Evolutionary conservation across 192 early-diverging fungal species (phyloP), one percentile per base, ranked within the genome.

Genomic region (Funneliformis mosseae): DNA sequence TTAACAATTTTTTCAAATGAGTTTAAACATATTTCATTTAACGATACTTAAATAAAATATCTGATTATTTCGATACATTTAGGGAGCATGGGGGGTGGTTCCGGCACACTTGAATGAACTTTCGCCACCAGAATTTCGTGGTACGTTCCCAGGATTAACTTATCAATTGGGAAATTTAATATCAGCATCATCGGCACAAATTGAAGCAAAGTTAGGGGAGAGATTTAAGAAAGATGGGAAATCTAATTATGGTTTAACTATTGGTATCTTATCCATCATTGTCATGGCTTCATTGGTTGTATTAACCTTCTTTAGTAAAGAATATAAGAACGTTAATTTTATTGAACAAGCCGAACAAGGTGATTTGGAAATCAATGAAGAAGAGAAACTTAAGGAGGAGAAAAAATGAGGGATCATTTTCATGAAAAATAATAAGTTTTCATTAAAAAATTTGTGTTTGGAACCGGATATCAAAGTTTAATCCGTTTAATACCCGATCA

Each of bases 121-220:
- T 42, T 90, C 91, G 50, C 94, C 94, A 28, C 84, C 88, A 43
- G 84, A 83, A 18, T 88, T 93, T 81, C 90, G 94, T 11, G 89
- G 89, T 16, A 87, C 90, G 3, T 90, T 95, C 71, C 92, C 92
- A 10, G 93, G 94, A 23, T 83, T 95, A n/a, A 79, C 91, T 4
- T 94, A 93, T 82, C 92, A 95, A 85, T 84, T 92, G 21, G 94
- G 93, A 39, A 95, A 92, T 76, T 82, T 95, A 77, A 88, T 94
- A 64, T 77, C 84, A 1, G 85, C 90, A 12, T 87, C 88, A 23
- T 84, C 87, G 39, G 89, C 88, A 39, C 87, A 89, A 78, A 90
- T 91, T 64, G 91, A 80, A 76, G 90, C 87, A 75, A 85, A 60
- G 8, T 81, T 84, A 27, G 84, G 83, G 74, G 86, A 81, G n/a